Base-by-base conservation (phyloP, 345 rosid genomes). In the Carallia brachiata region DNA sequence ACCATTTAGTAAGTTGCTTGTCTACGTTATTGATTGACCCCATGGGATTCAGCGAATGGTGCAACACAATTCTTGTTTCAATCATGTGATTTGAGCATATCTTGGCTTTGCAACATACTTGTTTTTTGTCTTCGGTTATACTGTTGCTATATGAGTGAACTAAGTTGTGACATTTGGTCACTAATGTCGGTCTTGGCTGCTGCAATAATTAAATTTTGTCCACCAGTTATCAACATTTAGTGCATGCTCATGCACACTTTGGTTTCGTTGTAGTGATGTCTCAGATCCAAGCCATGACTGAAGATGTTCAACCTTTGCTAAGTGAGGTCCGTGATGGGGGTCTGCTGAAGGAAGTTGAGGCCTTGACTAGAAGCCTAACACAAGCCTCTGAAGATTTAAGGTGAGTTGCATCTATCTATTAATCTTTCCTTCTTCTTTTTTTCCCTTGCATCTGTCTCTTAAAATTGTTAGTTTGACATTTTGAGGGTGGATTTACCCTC, bases 231-330 rank as follows among this genome's bases (percentile, higher is more conserved):
- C 28, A 48, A 37, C 32, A 23, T 70, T 65, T 67, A 61, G 75
- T 72, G 71, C 70, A 67, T 86, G 67, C 77, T 79, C 76, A 84
- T 88, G 85, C 85, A 72, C 70, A 72, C 62, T 79, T 80, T 84
- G 83, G 69, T 63, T 78, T 76, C 83, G 90, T 79, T 89, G 85
- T 87, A 84, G 86, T 89, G 81, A 86, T 87, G 75, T 92, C 89
- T 79, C 98, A 92, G 97, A 89, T 96, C 56, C 78, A 92, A 84
- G 97, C 91, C 86, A 92, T 95, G 93, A 86, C 99, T 62, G 96
- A 88, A 83, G 99, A 92, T 85, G 82, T 92, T 67, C 94, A 92
- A 83, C 99, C 98, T 79, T 86, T 92, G 81, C 86, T 95, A 50
- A 64, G 97, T n/a, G 98, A 89, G 80, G 77, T 92, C 82, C 90